Conservation (phyloP, 2,329 filamentous ascomycete species). For the Teratosphaeria nubilosa region DNA sequence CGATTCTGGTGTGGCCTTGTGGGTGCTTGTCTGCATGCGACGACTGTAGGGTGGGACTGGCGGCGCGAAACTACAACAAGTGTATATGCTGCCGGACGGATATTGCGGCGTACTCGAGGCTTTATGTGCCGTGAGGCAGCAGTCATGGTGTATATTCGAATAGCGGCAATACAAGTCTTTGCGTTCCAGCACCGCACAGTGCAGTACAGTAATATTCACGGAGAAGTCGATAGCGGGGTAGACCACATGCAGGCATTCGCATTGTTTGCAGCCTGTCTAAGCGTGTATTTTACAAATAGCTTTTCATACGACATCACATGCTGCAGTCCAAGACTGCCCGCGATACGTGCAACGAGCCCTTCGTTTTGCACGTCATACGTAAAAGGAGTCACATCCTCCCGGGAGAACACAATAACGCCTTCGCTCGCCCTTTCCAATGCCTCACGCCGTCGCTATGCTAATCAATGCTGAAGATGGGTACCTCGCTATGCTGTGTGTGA, state of each 20-base stretch:
- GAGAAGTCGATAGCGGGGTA: not conserved
- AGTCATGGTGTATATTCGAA: not conserved
- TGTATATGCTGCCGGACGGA: slow-evolving; percentile 90
- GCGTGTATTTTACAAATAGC: not conserved
- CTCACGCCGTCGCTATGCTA: slow-evolving; percentile 13
- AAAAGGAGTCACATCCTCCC: not conserved
- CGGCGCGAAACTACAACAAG: slow-evolving; percentile 94
- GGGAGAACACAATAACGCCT: not conserved
- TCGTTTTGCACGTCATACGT: not conserved
- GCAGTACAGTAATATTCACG: too few relatives aligned
- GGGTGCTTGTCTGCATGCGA: slow-evolving; percentile 90
- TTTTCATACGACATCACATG: not conserved
- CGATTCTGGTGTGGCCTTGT: slow-evolving; percentile 92
- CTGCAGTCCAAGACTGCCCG: not conserved
- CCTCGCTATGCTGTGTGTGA: slow-evolving; percentile 10
- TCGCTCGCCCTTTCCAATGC: not conserved
- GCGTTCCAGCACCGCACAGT: not conserved
- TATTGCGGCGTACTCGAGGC: slow-evolving; percentile 77
- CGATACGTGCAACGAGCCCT: not conserved
- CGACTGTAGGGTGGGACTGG: slow-evolving; percentile 84
- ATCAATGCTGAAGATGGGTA: slow-evolving; percentile 1
- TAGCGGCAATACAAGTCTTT: not conserved
- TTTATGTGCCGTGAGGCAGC: slow-evolving; percentile 64
- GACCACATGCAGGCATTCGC: not conserved
- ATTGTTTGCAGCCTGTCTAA: not conserved